Evolutionary conservation across 768 basidiomycete species (phyloP).

Genomic region (Cyclocybe aegerita): DNA sequence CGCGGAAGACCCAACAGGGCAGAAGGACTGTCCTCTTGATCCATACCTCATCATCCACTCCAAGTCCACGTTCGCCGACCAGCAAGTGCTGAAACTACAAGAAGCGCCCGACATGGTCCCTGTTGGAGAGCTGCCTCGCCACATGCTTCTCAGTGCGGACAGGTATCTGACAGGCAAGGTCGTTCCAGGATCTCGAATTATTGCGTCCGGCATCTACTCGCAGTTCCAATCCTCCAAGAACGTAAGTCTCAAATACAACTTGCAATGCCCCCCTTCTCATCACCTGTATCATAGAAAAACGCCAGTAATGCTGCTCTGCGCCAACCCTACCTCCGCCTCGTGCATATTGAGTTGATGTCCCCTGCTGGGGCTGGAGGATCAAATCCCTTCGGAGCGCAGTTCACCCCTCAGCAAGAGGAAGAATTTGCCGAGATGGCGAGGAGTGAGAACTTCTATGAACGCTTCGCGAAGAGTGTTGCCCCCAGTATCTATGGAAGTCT

Average conservation of each 20-base stretch:
- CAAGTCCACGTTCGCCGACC: conserved; percentile 92
- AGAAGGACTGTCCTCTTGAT: conserved; percentile 92
- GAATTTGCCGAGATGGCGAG: conserved; percentile 92
- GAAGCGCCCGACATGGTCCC: conserved; percentile 99
- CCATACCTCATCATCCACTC: conserved; percentile 96
- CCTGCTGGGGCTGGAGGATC: conserved; percentile 69
- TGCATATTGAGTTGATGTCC: conserved; percentile 89
- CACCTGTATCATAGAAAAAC: conserved; percentile 52
- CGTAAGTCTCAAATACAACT: conserved; percentile 39
- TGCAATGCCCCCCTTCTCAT: not conserved
- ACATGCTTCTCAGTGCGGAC: conserved; percentile 91
- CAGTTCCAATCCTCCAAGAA: conserved; percentile 90
- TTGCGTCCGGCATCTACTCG: conserved; percentile 95
- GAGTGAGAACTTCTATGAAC: conserved; percentile 87
- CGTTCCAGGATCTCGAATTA: conserved; percentile 92
- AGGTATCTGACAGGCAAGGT: conserved; percentile 90
- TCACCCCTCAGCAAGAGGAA: conserved; percentile 95
- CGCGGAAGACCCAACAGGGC: conserved; percentile 73
- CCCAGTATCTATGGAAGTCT: conserved; percentile 96
- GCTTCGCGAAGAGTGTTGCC: conserved; percentile 90
- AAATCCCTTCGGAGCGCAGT: conserved; percentile 86
- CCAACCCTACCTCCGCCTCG: conserved; percentile 90
- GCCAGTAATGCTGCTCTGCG: conserved; percentile 88
- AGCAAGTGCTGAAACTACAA: conserved; percentile 95
- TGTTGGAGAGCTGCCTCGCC: conserved; percentile 94